phyloP scores from a whole-genome alignment of 2,329 filamentous ascomycete species.

The Clarireedia hainanense region DNA sequence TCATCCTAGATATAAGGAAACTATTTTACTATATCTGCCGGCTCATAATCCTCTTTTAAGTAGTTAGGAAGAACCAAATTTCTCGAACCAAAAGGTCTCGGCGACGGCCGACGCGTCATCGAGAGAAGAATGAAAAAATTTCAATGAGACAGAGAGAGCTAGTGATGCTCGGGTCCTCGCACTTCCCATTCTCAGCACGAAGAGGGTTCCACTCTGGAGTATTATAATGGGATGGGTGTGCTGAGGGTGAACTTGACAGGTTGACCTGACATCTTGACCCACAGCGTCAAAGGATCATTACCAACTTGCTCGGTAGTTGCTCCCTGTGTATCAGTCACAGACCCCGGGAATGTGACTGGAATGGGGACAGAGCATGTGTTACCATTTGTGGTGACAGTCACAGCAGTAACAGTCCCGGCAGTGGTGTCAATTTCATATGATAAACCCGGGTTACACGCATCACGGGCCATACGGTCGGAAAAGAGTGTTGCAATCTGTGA shows the following conservation, averaged over 20 bases:
- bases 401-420: conserved; percentile 16
- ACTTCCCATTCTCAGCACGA: neutral
- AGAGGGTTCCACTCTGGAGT: neutral
- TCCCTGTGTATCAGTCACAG: conserved; percentile 16
- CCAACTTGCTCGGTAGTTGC: conserved; percentile 39
- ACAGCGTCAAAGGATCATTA: conserved; percentile 43
- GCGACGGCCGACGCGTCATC: neutral
- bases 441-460: conserved; percentile 18
- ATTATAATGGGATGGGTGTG: conserved; percentile 8
- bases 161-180: neutral
- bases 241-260: conserved; percentile 35
- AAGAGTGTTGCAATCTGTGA: conserved; percentile 30
- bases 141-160: neutral
- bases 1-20: neutral
- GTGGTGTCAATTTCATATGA: conserved; percentile 12
- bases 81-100: neutral
- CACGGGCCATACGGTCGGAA: conserved; percentile 35
- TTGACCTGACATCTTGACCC: conserved; percentile 38
- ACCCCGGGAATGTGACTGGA: conserved; percentile 31
- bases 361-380: conserved; percentile 18
- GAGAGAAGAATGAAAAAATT: conserved; percentile 5
- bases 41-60: conserved; percentile 2
- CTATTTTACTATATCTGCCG: neutral
- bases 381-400: conserved; percentile 34
- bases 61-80: neutral